Conservation (phyloP, 345 rosid species). For the Clarkia xantiana region DNA sequence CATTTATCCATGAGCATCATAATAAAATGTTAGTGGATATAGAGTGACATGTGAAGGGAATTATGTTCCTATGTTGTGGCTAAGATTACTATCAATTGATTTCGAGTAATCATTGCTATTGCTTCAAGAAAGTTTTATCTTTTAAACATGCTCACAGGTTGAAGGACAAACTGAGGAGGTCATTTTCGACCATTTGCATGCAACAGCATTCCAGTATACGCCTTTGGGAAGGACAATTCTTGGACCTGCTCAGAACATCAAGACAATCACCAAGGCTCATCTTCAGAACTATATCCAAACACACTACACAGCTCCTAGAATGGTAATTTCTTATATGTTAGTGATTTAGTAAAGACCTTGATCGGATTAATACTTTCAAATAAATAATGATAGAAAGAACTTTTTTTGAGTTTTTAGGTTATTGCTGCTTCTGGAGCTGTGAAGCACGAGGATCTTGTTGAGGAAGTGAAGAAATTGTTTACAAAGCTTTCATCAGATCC, state of each 20-base stretch:
- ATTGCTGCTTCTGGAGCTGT: slow-evolving; percentile 96
- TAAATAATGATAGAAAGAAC: background rate
- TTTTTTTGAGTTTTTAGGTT: slow-evolving; percentile 36
- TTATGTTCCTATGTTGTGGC: too few relatives aligned
- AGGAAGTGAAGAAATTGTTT: slow-evolving; percentile 69
- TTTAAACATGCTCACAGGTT: slow-evolving; percentile 33
- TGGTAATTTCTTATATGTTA: slow-evolving; percentile 26
- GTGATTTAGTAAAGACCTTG: too few relatives aligned
- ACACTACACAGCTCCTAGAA: slow-evolving; percentile 95
- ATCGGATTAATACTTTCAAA: too few relatives aligned
- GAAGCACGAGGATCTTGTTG: slow-evolving; percentile 93
- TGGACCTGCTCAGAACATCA: slow-evolving; percentile 79
- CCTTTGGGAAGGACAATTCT: slow-evolving; percentile 92
- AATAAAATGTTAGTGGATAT: too few relatives aligned
- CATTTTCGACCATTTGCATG: slow-evolving; percentile 90
- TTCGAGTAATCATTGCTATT: background rate
- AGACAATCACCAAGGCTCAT: slow-evolving; percentile 59
- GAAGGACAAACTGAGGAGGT: slow-evolving; percentile 92
- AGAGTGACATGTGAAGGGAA: too few relatives aligned
- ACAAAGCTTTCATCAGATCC: slow-evolving; percentile 74
- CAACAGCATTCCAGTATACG: slow-evolving; percentile 87
- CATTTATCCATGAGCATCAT: too few relatives aligned
- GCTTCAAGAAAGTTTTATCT: background rate
- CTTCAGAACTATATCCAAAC: slow-evolving; percentile 75
- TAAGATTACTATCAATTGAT: too few relatives aligned